Evolutionary conservation across 2,329 filamentous ascomycete species (phyloP).

Genomic region (Hymenoscyphus salicellus): DNA sequence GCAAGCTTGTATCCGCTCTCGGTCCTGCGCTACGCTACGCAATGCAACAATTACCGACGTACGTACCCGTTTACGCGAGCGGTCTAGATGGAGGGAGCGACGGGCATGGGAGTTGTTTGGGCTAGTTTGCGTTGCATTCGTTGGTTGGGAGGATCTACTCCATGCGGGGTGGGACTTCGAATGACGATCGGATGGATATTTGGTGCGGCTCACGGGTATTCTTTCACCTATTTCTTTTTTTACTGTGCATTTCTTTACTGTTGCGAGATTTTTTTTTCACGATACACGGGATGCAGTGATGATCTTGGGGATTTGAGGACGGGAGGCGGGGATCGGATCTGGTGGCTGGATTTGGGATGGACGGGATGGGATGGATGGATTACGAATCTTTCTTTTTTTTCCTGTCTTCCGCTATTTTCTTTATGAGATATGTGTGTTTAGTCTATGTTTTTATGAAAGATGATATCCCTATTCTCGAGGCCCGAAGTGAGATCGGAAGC

Average conservation of each 20-base stretch:
- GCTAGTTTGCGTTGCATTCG: not conserved
- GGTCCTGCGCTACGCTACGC: not conserved
- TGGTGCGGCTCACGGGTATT: not conserved
- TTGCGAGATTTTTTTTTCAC: not conserved
- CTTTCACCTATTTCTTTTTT: not conserved
- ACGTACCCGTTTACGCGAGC: no score
- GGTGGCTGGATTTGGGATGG: not conserved
- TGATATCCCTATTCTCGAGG: not conserved
- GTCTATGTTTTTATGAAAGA: slow-evolving; percentile 8
- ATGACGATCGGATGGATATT: not conserved
- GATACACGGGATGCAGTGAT: not conserved
- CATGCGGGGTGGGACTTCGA: not conserved
- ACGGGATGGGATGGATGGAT: not conserved
- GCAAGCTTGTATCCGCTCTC: slow-evolving; percentile 27
- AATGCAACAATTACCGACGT: not conserved
- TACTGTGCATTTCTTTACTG: not conserved
- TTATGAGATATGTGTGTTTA: slow-evolving; percentile 4
- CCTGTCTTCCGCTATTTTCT: no score
- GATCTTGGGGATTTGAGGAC: not conserved
- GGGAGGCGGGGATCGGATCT: not conserved
- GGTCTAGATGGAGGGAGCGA: not conserved
- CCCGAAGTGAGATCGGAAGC: no score
- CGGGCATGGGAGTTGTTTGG: not conserved
- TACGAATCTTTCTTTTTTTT: not conserved
- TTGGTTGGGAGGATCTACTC: not conserved